Evolutionary conservation across 140 eudicot genomes (phyloP), one percentile per base, ranked within the genome.

Genomic region (Bidens hawaiensis): DNA sequence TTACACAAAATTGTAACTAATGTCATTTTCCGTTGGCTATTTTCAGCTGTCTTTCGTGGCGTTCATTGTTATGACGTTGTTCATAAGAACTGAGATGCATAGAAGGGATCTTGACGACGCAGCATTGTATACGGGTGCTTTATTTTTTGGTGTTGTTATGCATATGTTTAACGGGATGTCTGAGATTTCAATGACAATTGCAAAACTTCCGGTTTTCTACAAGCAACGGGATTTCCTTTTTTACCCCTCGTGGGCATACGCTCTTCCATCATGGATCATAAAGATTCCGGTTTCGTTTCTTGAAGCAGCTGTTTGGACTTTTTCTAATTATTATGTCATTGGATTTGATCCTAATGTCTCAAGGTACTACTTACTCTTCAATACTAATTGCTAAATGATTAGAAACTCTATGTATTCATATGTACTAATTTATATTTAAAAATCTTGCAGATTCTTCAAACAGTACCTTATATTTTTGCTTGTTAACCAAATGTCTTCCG

Each of bases 151-250:
- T 8, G 76, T 76, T 7, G 25, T 48, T 25, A 61, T 58, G 56
- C 9, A 80, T 27, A 76, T 82, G 95, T 84, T 88, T 64, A 87
- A 86, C 49, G 95, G 95, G 49, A 28, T 86, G 81, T 61, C 94
- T 1, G 97, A 90, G 76, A 62, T 91, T 18, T 64, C 95, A 55
- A 80, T 91, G 95, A 88, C 93, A 3, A 85, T 85, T 14, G 78
- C 75, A 13, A 91, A 88, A 71, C 96, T 91, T 72, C 96, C 98
- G 0, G 93, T 91, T 6, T 91, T 84, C 53, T 91, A 77, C 74
- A 91, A 91, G 72, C 98, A 91, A 64, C 65, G 98, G 41, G 78
- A 91, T 53, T 85, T 81, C 74, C 85, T 76, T 0, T 91, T 91
- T 68, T 91, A 53, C 30, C 98, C 98, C 2, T 27, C 95, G 0